Evolutionary conservation across 768 basidiomycete species (phyloP).

Genomic region (Pleurotus ostreatus): DNA sequence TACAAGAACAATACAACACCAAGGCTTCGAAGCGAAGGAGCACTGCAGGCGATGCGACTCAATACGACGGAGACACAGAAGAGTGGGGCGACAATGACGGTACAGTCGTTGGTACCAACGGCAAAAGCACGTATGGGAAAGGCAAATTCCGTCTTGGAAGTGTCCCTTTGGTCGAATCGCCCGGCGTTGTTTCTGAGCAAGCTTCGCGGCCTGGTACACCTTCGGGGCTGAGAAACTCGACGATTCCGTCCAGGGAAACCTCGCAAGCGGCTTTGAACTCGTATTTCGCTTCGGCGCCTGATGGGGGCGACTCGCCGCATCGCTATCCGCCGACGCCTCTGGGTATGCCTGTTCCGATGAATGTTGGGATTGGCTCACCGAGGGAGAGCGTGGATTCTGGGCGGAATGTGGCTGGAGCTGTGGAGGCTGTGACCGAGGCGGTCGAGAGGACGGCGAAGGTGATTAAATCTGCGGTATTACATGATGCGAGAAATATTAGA

Average conservation of each 20-base stretch:
- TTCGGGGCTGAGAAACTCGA: constrained; percentile 1
- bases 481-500: constrained; percentile 70
- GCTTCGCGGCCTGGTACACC: constrained; percentile 1
- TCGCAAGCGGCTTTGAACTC: neutral
- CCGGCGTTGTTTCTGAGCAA: neutral
- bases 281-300: neutral
- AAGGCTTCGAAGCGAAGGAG: neutral
- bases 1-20: neutral
- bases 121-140: constrained; percentile 10
- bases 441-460: constrained; percentile 58
- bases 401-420: neutral
- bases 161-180: constrained; percentile 21
- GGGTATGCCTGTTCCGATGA: neutral
- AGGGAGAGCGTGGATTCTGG: neutral
- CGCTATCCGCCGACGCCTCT: constrained; percentile 15
- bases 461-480: constrained; percentile 64
- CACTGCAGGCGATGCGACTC: neutral
- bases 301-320: constrained; percentile 8
- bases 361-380: neutral
- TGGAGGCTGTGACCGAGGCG: constrained; percentile 32
- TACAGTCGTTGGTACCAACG: constrained; percentile 11
- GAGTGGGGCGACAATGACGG: constrained; percentile 24
- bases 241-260: neutral
- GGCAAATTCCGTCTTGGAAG: constrained; percentile 6
- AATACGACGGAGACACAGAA: constrained; percentile 21